phyloP scores from a whole-genome alignment of 441 rosid species.

The Biscutella auriculata region DNA sequence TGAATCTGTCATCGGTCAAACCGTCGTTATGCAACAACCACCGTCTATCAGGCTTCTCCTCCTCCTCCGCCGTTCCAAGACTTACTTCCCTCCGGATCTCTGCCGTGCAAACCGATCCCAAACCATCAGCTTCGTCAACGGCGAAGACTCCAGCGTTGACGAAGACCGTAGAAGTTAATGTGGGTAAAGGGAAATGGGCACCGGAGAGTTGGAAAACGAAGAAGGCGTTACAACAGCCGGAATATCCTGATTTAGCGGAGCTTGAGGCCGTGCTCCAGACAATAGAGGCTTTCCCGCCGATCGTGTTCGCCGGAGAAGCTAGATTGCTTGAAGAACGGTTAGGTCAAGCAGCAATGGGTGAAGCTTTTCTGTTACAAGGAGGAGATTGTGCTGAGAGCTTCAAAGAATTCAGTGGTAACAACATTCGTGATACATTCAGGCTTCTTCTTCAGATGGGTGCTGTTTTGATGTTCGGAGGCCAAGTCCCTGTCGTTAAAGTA shows the following conservation, averaged over 20 bases:
- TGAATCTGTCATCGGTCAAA: slow-evolving; percentile 26
- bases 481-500: slow-evolving; percentile 62
- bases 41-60: slow-evolving; percentile 17
- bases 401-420: slow-evolving; percentile 66
- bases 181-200: slow-evolving; percentile 31
- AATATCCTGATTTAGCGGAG: slow-evolving; percentile 41
- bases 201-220: slow-evolving; percentile 50
- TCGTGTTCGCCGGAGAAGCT: slow-evolving; percentile 81
- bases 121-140: slow-evolving; percentile 17
- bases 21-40: slow-evolving; percentile 20
- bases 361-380: slow-evolving; percentile 68
- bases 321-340: slow-evolving; percentile 49
- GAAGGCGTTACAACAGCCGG: slow-evolving; percentile 51
- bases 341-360: slow-evolving; percentile 42
- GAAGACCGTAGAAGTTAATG: slow-evolving; percentile 20
- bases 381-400: slow-evolving; percentile 90
- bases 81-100: slow-evolving; percentile 32
- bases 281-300: slow-evolving; percentile 54
- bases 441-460: slow-evolving; percentile 57
- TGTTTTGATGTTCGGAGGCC: slow-evolving; percentile 67
- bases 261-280: slow-evolving; percentile 48
- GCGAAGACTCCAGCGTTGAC: background rate
- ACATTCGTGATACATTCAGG: slow-evolving; percentile 60
- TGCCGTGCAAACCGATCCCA: slow-evolving; percentile 59
- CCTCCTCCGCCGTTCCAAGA: slow-evolving; percentile 20